A percentile compares a stretch with the other conserved stretches of the same genome.
These are phyloP conservation scores for Cruciata laevipes DNA, from an alignment of 257 asterid species.

Conservation along the genomic window DNA sequence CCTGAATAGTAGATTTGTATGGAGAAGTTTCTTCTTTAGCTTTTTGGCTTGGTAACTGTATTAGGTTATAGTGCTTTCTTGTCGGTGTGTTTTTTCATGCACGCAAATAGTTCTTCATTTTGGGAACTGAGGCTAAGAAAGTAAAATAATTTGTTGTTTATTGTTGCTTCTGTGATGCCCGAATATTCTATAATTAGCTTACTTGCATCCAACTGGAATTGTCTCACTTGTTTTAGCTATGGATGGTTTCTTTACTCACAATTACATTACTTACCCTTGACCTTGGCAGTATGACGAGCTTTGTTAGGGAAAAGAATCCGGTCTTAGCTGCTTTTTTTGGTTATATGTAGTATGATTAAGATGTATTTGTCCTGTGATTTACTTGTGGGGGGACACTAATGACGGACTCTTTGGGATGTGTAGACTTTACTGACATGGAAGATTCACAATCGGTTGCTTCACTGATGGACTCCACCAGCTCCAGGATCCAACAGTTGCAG, in stretches of 20 bases:
- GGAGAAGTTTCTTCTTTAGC: background rate
- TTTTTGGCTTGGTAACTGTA: background rate
- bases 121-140: background rate
- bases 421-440: slow-evolving; percentile 56
- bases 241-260: too few species aligned
- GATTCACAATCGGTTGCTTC: slow-evolving; percentile 46
- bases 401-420: slow-evolving; percentile 16
- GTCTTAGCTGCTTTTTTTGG: background rate
- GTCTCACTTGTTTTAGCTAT: too few species aligned
- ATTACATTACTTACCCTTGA: too few species aligned
- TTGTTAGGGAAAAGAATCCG: background rate
- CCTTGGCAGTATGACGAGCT: background rate
- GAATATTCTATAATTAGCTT: too few species aligned
- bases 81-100: background rate
- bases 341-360: background rate
- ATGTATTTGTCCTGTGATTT: background rate
- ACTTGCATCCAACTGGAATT: too few species aligned
- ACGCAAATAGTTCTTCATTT: background rate
- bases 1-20: background rate
- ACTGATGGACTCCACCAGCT: slow-evolving; percentile 67
- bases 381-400: slow-evolving; percentile 6
- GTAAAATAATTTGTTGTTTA: too few species aligned
- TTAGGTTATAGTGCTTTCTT: background rate
- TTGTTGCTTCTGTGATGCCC: background rate
- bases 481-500: slow-evolving; percentile 85